Evolutionary conservation across 495 filamentous ascomycete species (phyloP), one percentile per base, ranked within the genome.

Genomic region (Hypoxylon subgilvum): DNA sequence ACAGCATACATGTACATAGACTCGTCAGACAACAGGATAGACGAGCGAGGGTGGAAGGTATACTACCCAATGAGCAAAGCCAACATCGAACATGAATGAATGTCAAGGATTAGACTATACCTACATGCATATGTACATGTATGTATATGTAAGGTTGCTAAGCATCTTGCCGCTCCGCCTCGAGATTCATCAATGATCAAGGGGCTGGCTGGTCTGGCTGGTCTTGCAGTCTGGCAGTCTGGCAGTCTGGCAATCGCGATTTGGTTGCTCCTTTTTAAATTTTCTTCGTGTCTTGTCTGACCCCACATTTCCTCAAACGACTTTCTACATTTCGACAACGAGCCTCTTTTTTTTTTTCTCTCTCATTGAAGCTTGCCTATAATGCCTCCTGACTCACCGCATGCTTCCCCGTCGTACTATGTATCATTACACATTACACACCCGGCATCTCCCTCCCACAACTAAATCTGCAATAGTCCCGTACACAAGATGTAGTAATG

Each of bases 221-320:
- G n/a, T n/a, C n/a, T n/a, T n/a, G n/a, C n/a, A n/a, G n/a, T n/a
- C n/a, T n/a, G n/a, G n/a, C n/a, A n/a, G n/a, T n/a, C n/a, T n/a
- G n/a, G n/a, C n/a, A n/a, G n/a, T 42, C 39, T 8, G 30, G 58
- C 56, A 62, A 62, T 62, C 58, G 58, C 58, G 58, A 62, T 62
- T 62, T 32, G 31, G 17, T 28, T 14, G 30, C 27, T 38, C 17
- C 32, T 36, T 3, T 1, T 23, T 41, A 2, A 13, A 27, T 27
- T 10, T 25, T 27, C 9, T 43, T 27, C 23, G 23, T 22, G 6
- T 52, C 18, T 54, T 6, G 45, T 51, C 43, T 25, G 35, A 49
- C 60, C 60, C 60, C 52, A 57, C 52, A 63, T 34, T 54, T 53
- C 42, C 48, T 41, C 31, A 48, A 50, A 34, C 40, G 42, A 49